Base-by-base conservation (phyloP, 169 alveolate species). In the Plasmodium gonderi region DNA sequence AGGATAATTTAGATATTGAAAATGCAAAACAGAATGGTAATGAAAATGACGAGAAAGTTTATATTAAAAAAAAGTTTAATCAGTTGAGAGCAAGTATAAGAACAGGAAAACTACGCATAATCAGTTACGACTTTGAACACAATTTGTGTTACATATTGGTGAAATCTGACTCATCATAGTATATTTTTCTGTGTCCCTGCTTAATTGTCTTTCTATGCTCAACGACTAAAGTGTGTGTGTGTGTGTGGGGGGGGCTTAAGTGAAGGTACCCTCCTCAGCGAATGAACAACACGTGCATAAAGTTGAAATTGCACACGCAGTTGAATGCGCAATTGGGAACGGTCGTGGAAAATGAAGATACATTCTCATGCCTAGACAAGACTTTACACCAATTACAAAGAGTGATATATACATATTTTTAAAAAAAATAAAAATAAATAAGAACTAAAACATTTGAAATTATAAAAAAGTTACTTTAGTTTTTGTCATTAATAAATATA, bases 401-500 rank as follows among this genome's bases (percentile, higher is more conserved):
- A 23, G 69, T 54, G 69, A 12, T 17, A 31, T 17, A 54, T 12
- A 54, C 69, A 54, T 12, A 6, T 54, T 54, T 54, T 51, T 14
- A 17, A 60, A 60, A 60, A 60, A 60, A 17, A 60, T 20, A 60
- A 42, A 31, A 64, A 64, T 29, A 45, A 42, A 76, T 36, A 79
- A 49, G 40, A 79, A 79, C 89, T 51, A 51, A 79, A 79, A 79
- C 89, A 79, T 79, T 69, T 64, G 45, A 69, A 82, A 79, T 75
- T 64, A 31, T 31, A 49, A 87, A 64, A n/a, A 69, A 87, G 78
- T 36, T 20, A 51, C 44, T 38, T 83, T 23, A 54, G 75, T 64
- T 67, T 23, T 67, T 49, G 64, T 65, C 77, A 83, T 29, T 54
- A 64, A 33, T 11, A 51, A 17, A 83, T 68, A 29, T 83, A 80